Percentiles rank a stretch among this genome's conserved stretches.
Evolutionary conservation across 208 protist species (phyloP).

Genomic region (Leptomonas seymouri): DNA sequence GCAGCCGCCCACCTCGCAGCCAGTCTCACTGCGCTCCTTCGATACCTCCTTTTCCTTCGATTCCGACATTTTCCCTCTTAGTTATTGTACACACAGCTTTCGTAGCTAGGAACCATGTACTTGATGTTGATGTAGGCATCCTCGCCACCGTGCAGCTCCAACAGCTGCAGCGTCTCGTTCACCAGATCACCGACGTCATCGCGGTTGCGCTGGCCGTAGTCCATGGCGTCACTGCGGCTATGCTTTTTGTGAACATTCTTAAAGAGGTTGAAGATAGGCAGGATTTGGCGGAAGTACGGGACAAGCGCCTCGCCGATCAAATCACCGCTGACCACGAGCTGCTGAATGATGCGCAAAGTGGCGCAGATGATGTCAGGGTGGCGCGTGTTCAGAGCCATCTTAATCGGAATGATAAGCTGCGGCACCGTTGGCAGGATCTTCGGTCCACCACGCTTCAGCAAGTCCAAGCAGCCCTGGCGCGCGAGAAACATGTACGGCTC

Average conservation of each 20-base stretch:
- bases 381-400: conserved; percentile 99
- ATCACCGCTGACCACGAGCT: conserved; percentile 96
- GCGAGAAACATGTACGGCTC: conserved; percentile 98
- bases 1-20: too few relatives aligned
- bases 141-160: conserved; percentile 93
- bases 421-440: conserved; percentile 99
- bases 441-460: conserved; percentile 94
- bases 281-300: conserved; percentile 99
- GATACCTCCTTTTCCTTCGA: too few relatives aligned
- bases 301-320: conserved; percentile 98
- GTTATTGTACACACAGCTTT: conserved; percentile 89
- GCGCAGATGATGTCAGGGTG: conserved; percentile 97
- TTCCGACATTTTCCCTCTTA: conserved; percentile 19
- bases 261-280: conserved; percentile 99
- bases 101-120: conserved; percentile 96
- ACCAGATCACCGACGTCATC: conserved; percentile 98
- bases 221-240: conserved; percentile 94
- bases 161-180: conserved; percentile 96
- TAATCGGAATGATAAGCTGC: conserved; percentile 99
- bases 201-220: conserved; percentile 97
- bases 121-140: conserved; percentile 97
- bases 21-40: too few relatives aligned
- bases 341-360: conserved; percentile 97
- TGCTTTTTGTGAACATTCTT: conserved; percentile 94
- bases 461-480: conserved; percentile 94